Percentiles rank a stretch among this genome's conserved stretches.
These are phyloP conservation scores for Haematococcus sp. DNA, from an alignment of 139 green algal genomes.

Conservation along the genomic window DNA sequence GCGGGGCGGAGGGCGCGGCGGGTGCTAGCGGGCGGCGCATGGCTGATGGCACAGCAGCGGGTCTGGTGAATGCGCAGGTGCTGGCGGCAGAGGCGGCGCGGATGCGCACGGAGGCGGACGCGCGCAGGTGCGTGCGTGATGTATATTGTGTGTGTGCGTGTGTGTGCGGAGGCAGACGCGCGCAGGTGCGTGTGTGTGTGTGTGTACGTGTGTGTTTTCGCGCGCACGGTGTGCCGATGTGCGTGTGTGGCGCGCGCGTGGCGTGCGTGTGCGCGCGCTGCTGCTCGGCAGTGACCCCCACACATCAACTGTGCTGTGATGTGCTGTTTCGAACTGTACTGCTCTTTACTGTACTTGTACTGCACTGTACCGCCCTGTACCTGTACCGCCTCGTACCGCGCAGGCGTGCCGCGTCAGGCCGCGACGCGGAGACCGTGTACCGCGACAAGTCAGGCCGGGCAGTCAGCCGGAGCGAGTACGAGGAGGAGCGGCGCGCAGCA, in stretches of 20 bases:
- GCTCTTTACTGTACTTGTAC: too few relatives aligned
- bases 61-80: slow-evolving; percentile 50
- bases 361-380: slow-evolving; percentile 4
- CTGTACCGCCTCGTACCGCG: not conserved
- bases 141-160: too few relatives aligned
- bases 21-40: slow-evolving; percentile 38
- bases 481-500: slow-evolving; percentile 23
- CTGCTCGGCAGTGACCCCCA: too few relatives aligned
- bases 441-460: slow-evolving; percentile 64
- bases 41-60: slow-evolving; percentile 60
- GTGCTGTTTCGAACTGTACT: too few relatives aligned
- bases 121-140: slow-evolving; percentile 38
- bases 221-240: too few relatives aligned
- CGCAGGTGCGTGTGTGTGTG: too few relatives aligned
- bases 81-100: slow-evolving; percentile 29
- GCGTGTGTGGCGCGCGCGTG: too few relatives aligned
- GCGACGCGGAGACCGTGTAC: slow-evolving; percentile 69
- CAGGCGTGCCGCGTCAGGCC: slow-evolving; percentile 46
- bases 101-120: slow-evolving; percentile 27
- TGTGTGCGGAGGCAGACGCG: too few relatives aligned
- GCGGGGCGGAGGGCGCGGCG: not conserved
- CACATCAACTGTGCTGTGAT: not conserved
- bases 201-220: too few relatives aligned
- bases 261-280: too few relatives aligned
- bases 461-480: slow-evolving; percentile 56